These are phyloP conservation scores for Colletotrichum tanaceti DNA, from an alignment of 2,329 filamentous ascomycete species.

Conservation along the genomic window DNA sequence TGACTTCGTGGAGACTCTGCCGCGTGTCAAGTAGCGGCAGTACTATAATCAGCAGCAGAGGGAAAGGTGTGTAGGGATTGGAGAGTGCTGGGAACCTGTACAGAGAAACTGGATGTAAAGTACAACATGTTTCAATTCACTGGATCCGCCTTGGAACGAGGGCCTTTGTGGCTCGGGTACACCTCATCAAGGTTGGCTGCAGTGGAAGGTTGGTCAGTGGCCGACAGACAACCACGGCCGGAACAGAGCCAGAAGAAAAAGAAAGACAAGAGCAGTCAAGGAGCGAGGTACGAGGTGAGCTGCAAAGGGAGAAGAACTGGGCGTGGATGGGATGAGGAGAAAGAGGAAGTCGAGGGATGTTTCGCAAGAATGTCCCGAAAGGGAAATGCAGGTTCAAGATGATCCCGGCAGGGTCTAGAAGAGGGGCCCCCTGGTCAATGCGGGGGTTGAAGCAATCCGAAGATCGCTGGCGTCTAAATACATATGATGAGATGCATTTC, in stretches of 20 bases:
- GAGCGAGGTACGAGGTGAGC: constrained; percentile 7
- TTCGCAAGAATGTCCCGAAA: constrained; percentile 45
- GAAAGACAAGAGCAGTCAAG: constrained; percentile 14
- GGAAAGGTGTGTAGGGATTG: constrained; percentile 11
- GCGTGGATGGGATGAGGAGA: constrained; percentile 23
- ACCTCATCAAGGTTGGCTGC: background rate
- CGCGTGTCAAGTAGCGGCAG: constrained; percentile 6
- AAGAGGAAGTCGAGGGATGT: constrained; percentile 32
- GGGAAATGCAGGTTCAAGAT: constrained; percentile 34
- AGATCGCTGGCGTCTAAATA: constrained; percentile 32
- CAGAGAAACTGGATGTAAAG: constrained; percentile 25
- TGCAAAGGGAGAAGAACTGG: constrained; percentile 18
- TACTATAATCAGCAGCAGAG: constrained; percentile 8
- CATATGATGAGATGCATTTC: constrained; percentile 21
- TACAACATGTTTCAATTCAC: constrained; percentile 39
- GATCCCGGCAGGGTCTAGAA: constrained; percentile 33
- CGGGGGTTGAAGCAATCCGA: constrained; percentile 36
- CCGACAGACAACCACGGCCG: background rate
- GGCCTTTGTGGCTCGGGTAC: constrained; percentile 17
- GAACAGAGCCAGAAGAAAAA: constrained; percentile 1
- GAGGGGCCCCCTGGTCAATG: constrained; percentile 30
- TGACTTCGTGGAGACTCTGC: constrained; percentile 2
- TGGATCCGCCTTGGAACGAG: constrained; percentile 25
- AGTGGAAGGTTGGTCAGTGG: too few species aligned
- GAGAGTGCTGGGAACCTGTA: constrained; percentile 28